A percentile compares a stretch with the other conserved stretches of the same genome.
phyloP scores from a whole-genome alignment of 73 alveolate genomes.

The Vitrella brassicaformis region DNA sequence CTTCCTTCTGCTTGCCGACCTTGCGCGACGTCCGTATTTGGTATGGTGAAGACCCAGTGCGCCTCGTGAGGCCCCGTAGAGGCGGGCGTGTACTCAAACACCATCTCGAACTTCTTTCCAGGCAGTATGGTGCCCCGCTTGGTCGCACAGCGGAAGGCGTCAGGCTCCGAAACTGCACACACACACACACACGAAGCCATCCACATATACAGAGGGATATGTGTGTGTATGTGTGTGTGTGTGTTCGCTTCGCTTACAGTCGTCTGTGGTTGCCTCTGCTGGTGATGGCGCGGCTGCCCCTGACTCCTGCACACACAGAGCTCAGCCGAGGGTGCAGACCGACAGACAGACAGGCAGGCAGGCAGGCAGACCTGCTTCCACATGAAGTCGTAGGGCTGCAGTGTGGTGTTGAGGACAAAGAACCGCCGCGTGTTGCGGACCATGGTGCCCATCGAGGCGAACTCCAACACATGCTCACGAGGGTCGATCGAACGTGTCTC shows the following conservation, averaged over 20 bases:
- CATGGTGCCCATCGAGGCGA: slow-evolving; percentile 92
- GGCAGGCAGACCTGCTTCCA: slow-evolving; percentile 82
- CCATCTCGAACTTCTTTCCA: slow-evolving; percentile 97
- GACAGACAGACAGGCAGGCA: too few relatives aligned
- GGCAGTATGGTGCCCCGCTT: slow-evolving; percentile 82
- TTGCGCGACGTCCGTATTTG: too few relatives aligned
- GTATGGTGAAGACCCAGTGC: slow-evolving; percentile 89
- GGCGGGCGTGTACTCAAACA: slow-evolving; percentile 94
- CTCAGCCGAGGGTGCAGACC: too few relatives aligned
- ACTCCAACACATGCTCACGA: slow-evolving; percentile 74
- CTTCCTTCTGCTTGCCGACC: too few relatives aligned
- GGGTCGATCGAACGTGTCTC: slow-evolving; percentile 65
- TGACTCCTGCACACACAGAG: slow-evolving; percentile 50
- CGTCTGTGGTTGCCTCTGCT: too few relatives aligned
- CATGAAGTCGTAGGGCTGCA: slow-evolving; percentile 94
- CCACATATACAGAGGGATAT: too few relatives aligned
- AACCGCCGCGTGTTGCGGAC: slow-evolving; percentile 93
- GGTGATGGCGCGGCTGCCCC: slow-evolving; percentile 60
- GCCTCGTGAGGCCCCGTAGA: slow-evolving; percentile 94
- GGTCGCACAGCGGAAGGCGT: slow-evolving; percentile 18
- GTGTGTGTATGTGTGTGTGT: too few relatives aligned
- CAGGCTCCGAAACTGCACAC: slow-evolving; percentile 21
- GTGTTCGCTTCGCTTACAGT: too few relatives aligned
- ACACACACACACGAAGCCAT: too few relatives aligned
- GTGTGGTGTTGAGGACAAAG: slow-evolving; percentile 97